phyloP scores from a whole-genome alignment of 2,329 filamentous ascomycete genomes.

The Neofusicoccum parvum region DNA sequence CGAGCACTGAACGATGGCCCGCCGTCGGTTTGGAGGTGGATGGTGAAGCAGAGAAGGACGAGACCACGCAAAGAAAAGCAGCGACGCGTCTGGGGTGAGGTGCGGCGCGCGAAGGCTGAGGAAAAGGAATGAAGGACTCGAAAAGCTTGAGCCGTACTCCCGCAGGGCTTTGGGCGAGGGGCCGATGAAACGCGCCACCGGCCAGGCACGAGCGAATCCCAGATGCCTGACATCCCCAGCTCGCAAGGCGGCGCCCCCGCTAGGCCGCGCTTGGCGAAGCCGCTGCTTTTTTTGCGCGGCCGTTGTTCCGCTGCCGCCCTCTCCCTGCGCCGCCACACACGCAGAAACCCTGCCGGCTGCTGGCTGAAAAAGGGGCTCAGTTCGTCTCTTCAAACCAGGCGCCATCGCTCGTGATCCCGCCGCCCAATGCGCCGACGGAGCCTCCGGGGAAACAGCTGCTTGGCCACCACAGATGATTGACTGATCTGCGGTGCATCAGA shows the following conservation, averaged over 20 bases:
- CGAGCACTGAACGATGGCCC: background rate
- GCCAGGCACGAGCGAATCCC: slow-evolving; percentile 18
- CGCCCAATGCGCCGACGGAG: background rate
- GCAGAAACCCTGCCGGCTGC: background rate
- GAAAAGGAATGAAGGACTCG: slow-evolving; percentile 12
- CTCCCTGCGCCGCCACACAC: slow-evolving; percentile 13
- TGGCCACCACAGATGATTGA: background rate
- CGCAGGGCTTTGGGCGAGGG: background rate
- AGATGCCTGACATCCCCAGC: background rate
- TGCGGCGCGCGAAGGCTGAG: background rate
- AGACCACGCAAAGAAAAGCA: background rate
- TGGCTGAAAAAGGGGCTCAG: background rate
- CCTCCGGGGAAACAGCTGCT: background rate
- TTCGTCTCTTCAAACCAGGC: background rate
- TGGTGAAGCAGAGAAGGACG: background rate
- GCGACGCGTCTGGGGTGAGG: background rate
- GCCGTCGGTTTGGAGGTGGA: background rate
- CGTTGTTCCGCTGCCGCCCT: slow-evolving; percentile 10
- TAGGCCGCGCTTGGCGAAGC: slow-evolving; percentile 1
- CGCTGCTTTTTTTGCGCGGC: background rate
- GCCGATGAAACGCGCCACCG: slow-evolving; percentile 14
- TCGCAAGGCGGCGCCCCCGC: background rate
- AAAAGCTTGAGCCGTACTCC: slow-evolving; percentile 14
- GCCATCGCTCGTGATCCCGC: background rate
- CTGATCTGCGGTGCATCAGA: slow-evolving; percentile 18